Base-by-base conservation (phyloP, 352 stramenopile genomes). In the Peronospora destructor region DNA sequence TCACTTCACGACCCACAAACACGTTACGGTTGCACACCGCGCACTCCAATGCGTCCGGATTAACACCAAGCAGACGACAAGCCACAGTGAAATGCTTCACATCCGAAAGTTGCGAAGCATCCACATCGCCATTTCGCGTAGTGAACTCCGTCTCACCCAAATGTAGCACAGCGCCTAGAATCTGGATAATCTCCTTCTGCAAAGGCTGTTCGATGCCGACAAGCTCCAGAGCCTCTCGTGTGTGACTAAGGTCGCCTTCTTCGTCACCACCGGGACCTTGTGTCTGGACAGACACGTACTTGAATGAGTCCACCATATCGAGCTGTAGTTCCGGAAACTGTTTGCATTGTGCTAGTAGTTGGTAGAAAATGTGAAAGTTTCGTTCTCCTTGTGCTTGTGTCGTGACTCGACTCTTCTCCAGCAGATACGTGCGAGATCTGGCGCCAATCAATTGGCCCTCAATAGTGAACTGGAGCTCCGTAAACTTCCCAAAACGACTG, bases 301-400 rank as follows among this genome's bases (percentile, higher is more conserved):
- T 77, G 60, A 88, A 91, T 8, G 56, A 47, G n/a, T 73, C 34
- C 0, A 70, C 50, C 17, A 59, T 61, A 0, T 56, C 45, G 1
- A 91, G 60, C 2, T 81, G 56, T 0, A 94, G 60, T 7, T 91
- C 68, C 0, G 75, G 76, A 44, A 85, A 84, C 28, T 70, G 53
- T 17, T 68, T 50, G 13, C 69, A 66, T 44, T 83, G 66, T 16
- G 76, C 71, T 45, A 95, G 50, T 23, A 97, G 46, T 65, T 97
- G 87, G 64, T 97, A 97, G 44, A 97, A 97, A 36, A 97, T 91
- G 66, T 97, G 90, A 55, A 97, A 97, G 56, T 97, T 97, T 42
- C 89, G 81, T 59, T 97, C 90, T 25, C 76, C 79, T 3, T 70
- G 50, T 0, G 82, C 75, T 49, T 96, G 89, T 21, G 78, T 85